Conservation (phyloP, 129 eudicot species). For the Rutidosis leptorrhynchoides region DNA sequence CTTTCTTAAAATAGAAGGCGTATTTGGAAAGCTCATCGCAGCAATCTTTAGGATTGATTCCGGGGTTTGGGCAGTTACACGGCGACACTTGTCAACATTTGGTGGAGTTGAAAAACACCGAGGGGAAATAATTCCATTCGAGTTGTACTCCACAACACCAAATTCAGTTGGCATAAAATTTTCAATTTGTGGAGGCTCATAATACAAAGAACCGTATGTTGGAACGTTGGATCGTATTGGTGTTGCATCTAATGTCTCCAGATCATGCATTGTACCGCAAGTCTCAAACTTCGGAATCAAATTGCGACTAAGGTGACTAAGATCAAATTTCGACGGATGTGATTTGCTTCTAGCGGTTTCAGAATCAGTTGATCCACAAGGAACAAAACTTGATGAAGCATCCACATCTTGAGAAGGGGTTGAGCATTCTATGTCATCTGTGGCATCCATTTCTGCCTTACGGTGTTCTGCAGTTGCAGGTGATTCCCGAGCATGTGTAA, state of each 20-base stretch:
- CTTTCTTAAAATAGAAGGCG: slow-evolving; percentile 84
- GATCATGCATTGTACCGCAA: slow-evolving; percentile 30
- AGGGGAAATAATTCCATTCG: slow-evolving; percentile 36
- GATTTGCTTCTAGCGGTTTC: slow-evolving; percentile 30
- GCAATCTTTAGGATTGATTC: slow-evolving; percentile 79
- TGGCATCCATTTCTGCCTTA: slow-evolving; percentile 43
- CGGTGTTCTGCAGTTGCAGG: slow-evolving; percentile 44
- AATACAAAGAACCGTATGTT: slow-evolving; percentile 55
- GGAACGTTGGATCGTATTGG: slow-evolving; percentile 40
- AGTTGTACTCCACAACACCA: slow-evolving; percentile 43
- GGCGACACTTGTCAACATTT: slow-evolving; percentile 41
- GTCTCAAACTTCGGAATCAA: slow-evolving; percentile 35
- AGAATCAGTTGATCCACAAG: slow-evolving; percentile 52
- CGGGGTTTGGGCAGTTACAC: slow-evolving; percentile 46
- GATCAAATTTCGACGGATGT: slow-evolving; percentile 36
- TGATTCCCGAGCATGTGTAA: slow-evolving; percentile 37
- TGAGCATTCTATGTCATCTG: slow-evolving; percentile 43
- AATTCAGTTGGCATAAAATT: no score
- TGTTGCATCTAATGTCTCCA: slow-evolving; percentile 32
- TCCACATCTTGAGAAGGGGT: slow-evolving; percentile 45
- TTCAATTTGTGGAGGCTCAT: slow-evolving; percentile 65
- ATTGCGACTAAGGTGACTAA: slow-evolving; percentile 36
- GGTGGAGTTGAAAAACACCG: slow-evolving; percentile 62
- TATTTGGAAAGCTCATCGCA: slow-evolving; percentile 81
- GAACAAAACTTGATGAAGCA: slow-evolving; percentile 38